phyloP scores from a whole-genome alignment of 2,329 filamentous ascomycete genomes.

The Aspergillus aculeatinus region DNA sequence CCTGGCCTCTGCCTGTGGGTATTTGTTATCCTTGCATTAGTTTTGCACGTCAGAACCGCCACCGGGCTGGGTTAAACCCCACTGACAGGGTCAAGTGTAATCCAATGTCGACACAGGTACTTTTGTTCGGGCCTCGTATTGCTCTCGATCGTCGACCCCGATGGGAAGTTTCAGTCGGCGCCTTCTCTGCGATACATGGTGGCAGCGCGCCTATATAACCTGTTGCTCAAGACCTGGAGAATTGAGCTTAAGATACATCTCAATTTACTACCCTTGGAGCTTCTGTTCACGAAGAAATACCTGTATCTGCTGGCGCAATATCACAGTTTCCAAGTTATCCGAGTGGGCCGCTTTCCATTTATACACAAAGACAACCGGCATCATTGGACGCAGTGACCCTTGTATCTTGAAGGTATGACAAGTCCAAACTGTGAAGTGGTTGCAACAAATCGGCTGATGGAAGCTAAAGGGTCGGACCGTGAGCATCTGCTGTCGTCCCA shows the following conservation, averaged over 20 bases:
- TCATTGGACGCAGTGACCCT: background rate
- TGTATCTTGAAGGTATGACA: slow-evolving; percentile 11
- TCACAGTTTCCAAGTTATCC: background rate
- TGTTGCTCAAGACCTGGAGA: slow-evolving; percentile 1
- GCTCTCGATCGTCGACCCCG: slow-evolving; percentile 4
- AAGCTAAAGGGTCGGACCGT: slow-evolving; percentile 15
- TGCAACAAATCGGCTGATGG: slow-evolving; percentile 16
- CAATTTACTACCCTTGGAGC: background rate
- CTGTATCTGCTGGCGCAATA: background rate
- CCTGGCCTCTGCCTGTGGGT: slow-evolving; percentile 16
- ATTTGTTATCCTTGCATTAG: slow-evolving; percentile 29
- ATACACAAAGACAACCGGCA: background rate
- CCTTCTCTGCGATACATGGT: slow-evolving; percentile 17
- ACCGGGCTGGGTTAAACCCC: slow-evolving; percentile 14
- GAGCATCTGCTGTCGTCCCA: slow-evolving; percentile 20
- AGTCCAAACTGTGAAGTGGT: slow-evolving; percentile 18
- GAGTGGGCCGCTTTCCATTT: background rate
- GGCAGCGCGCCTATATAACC: slow-evolving; percentile 7
- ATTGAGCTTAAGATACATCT: slow-evolving; percentile 2
- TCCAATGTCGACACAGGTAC: slow-evolving; percentile 16
- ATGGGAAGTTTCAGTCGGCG: slow-evolving; percentile 3
- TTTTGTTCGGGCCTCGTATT: slow-evolving; percentile 13
- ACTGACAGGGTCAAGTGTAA: slow-evolving; percentile 11
- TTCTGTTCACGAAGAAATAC: background rate
- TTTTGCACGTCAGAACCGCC: slow-evolving; percentile 20